A percentile compares a stretch with the other conserved stretches of the same genome.
Evolutionary conservation across 768 basidiomycete genomes (phyloP).

Genomic region (Boletus barrowsii): DNA sequence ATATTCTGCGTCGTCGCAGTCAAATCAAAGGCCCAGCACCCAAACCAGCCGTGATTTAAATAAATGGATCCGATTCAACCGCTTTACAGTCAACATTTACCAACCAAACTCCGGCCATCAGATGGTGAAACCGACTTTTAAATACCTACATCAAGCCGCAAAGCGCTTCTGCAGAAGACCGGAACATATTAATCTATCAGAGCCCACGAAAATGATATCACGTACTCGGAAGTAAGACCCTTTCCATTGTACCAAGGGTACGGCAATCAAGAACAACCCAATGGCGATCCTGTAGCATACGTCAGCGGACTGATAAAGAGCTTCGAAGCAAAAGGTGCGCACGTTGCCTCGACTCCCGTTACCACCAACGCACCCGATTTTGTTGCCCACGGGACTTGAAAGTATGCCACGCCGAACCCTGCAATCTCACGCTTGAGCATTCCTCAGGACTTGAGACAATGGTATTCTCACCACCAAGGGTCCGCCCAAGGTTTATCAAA

Average conservation of each 20-base stretch:
- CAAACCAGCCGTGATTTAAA: no score
- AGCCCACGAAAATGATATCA: not conserved
- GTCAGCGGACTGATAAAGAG: not conserved
- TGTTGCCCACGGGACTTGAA: slow-evolving; percentile 40
- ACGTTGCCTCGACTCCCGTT: slow-evolving; percentile 39
- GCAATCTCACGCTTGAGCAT: not conserved
- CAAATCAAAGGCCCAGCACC: no score
- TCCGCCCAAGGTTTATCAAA: slow-evolving; percentile 40
- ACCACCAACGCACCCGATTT: slow-evolving; percentile 34
- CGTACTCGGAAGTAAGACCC: slow-evolving; percentile 36
- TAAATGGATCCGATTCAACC: no score
- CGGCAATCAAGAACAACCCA: slow-evolving; percentile 35
- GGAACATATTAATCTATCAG: not conserved
- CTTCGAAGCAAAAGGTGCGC: slow-evolving; percentile 6
- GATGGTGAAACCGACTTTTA: no score
- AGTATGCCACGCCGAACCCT: slow-evolving; percentile 40
- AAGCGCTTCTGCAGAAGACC: slow-evolving; percentile 18
- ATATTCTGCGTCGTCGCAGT: no score
- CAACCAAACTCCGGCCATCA: no score
- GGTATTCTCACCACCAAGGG: slow-evolving; percentile 25
- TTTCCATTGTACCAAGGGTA: slow-evolving; percentile 35
- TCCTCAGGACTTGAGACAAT: not conserved
- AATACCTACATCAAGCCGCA: slow-evolving; percentile 5
- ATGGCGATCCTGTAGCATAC: slow-evolving; percentile 25
- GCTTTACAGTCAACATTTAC: no score